Evolutionary conservation across 2,329 filamentous ascomycete genomes (phyloP).

Genomic region (Ampelomyces quisqualis): DNA sequence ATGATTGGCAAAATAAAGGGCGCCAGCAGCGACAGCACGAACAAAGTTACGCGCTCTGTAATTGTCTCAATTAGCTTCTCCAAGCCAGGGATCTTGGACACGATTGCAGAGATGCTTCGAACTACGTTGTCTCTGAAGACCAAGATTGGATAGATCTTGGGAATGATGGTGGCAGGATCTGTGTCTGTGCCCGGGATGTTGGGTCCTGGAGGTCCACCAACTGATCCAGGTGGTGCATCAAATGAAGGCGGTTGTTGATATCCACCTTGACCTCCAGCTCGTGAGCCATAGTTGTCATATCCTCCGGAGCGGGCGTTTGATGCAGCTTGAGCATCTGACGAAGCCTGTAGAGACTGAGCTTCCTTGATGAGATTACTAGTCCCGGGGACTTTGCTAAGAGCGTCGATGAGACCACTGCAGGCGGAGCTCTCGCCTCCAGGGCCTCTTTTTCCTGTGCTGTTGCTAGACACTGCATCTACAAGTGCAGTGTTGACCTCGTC

Average conservation of each 20-base stretch:
- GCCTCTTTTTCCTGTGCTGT: conserved; percentile 28
- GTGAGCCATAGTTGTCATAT: conserved; percentile 43
- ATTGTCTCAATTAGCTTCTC: conserved; percentile 91
- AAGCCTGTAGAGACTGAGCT: conserved; percentile 49
- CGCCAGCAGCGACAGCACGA: conserved; percentile 85
- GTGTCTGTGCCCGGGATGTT: conserved; percentile 77
- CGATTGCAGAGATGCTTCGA: conserved; percentile 77
- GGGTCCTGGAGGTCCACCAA: conserved; percentile 48
- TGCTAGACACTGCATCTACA: conserved; percentile 41
- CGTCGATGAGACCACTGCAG: conserved; percentile 59
- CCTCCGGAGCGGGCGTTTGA: conserved; percentile 49
- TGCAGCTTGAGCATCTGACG: conserved; percentile 51
- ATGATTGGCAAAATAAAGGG: conserved; percentile 94
- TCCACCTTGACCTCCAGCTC: conserved; percentile 46
- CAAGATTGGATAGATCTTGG: conserved; percentile 88
- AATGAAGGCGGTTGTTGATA: conserved; percentile 37
- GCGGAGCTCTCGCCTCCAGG: conserved; percentile 34
- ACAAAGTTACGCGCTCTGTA: conserved; percentile 86
- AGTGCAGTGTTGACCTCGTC: conserved; percentile 51
- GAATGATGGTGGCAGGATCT: conserved; percentile 56
- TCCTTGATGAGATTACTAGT: conserved; percentile 50
- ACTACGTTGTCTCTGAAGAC: conserved; percentile 94
- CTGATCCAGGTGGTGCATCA: conserved; percentile 48
- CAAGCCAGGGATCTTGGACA: conserved; percentile 88
- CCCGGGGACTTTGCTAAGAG: conserved; percentile 73